Base-by-base conservation (phyloP, 257 asterid species). In the Primulina eburnea region DNA sequence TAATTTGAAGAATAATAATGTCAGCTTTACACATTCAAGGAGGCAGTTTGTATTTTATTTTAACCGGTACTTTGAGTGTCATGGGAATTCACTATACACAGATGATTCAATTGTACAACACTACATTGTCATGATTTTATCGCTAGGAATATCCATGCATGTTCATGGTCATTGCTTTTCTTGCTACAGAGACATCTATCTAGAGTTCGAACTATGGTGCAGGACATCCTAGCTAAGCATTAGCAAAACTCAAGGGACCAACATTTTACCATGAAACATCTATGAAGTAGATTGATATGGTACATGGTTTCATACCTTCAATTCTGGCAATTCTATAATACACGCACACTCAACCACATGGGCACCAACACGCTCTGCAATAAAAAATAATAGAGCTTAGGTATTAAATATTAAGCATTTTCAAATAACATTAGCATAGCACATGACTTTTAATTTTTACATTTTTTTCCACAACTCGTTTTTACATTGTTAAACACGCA, bases 261-360 rank as follows among this genome's bases (percentile, higher is more conserved):
- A 58, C 18, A 68, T 6, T 3, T 66, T 17, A 47, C 6, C 9
- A 53, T 26, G 9, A 37, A 26, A 68, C 10, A 21, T 11, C 50
- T n/a, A 7, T 17, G 28, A 67, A 11, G 58, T 32, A 20, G 18
- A 53, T 67, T 52, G 37, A 70, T 16, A 52, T 55, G 68, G 60
- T 47, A 71, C 29, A 71, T 12, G 55, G 63, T 60, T 72, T 47
- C 80, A 64, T 84, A 92, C 98, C 96, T 92, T 79, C 71, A 92
- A 86, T 77, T 81, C 97, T 34, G 91, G 88, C 83, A 92, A 78
- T 69, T 89, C 98, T 75, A 92, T 89, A 53, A 92, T 80, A 75
- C 97, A 89, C 55, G 97, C 97, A 17, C 98, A 92, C 79, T 92
- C 98, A 65, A 85, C 90, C 79, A 89, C 95, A 20, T 77, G 55